These are phyloP conservation scores for Phytophthora fragariaefolia DNA, from an alignment of 352 stramenopile species.

Conservation along the genomic window DNA sequence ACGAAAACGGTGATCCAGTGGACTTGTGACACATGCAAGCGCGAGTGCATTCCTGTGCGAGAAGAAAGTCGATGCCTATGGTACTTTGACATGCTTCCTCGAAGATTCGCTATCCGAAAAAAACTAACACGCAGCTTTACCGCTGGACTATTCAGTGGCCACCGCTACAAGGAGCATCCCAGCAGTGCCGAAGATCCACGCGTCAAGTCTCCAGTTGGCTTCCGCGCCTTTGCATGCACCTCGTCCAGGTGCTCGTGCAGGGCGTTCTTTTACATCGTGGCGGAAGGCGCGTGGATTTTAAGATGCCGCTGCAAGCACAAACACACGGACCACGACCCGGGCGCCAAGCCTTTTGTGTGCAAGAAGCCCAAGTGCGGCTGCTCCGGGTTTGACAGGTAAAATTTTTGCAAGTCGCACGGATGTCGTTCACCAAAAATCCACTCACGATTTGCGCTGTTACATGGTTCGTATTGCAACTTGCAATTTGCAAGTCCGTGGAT, in stretches of 20 bases:
- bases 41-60: conserved; percentile 78
- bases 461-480: too few relatives aligned
- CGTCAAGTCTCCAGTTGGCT: conserved; percentile 42
- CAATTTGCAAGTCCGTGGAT: conserved; percentile 62
- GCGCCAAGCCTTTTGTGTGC: conserved; percentile 47
- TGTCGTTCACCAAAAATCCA: conserved; percentile 29
- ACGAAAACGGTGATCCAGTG: conserved; percentile 68
- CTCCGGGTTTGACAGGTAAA: conserved; percentile 68
- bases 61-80: conserved; percentile 83
- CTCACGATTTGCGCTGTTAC: conserved; percentile 13
- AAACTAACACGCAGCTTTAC: neutral
- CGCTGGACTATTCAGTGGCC: conserved; percentile 43
- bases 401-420: conserved; percentile 25
- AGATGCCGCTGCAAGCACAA: conserved; percentile 85
- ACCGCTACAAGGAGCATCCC: conserved; percentile 83
- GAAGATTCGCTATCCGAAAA: neutral
- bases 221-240: conserved; percentile 64
- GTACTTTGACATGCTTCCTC: conserved; percentile 33
- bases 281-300: conserved; percentile 81
- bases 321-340: conserved; percentile 74
- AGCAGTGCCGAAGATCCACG: conserved; percentile 38
- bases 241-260: conserved; percentile 59
- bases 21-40: conserved; percentile 63
- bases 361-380: conserved; percentile 66
- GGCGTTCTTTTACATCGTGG: conserved; percentile 82